Percentiles rank a stretch among this genome's conserved stretches.
phyloP scores from a whole-genome alignment of 257 asterid genomes.

The Solanum sparsipilum region DNA sequence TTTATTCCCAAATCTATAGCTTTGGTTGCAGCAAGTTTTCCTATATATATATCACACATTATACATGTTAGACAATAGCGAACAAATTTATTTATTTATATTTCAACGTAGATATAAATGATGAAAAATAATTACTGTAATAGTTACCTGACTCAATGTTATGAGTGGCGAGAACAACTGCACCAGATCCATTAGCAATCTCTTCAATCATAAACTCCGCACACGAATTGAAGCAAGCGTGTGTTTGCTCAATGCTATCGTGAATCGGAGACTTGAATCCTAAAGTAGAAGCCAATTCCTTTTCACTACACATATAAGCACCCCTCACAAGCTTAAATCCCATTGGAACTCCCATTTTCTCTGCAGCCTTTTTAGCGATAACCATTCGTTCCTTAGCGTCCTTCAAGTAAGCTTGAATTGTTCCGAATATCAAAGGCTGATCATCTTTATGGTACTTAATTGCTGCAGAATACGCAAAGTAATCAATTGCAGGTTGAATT shows the following conservation, averaged over 20 bases:
- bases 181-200: conserved; percentile 49
- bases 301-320: conserved; percentile 65
- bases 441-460: conserved; percentile 21
- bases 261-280: conserved; percentile 57
- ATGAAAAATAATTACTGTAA: neutral
- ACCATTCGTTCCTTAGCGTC: conserved; percentile 55
- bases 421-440: conserved; percentile 53
- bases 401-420: conserved; percentile 66
- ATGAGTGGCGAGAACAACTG: conserved; percentile 81
- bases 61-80: neutral
- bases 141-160: conserved; percentile 60
- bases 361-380: conserved; percentile 46
- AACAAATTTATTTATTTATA: too few species aligned
- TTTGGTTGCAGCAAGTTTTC: conserved; percentile 54
- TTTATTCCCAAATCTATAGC: conserved; percentile 50
- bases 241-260: conserved; percentile 37
- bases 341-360: conserved; percentile 33
- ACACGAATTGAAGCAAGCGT: conserved; percentile 47
- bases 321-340: conserved; percentile 87
- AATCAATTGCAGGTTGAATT: conserved; percentile 78
- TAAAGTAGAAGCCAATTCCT: conserved; percentile 19
- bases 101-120: neutral
- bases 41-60: conserved; percentile 9
- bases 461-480: conserved; percentile 57
- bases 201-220: conserved; percentile 48